Base-by-base conservation (phyloP, 371 early-diverging fungal species). In the Apophysomyces variabilis region DNA sequence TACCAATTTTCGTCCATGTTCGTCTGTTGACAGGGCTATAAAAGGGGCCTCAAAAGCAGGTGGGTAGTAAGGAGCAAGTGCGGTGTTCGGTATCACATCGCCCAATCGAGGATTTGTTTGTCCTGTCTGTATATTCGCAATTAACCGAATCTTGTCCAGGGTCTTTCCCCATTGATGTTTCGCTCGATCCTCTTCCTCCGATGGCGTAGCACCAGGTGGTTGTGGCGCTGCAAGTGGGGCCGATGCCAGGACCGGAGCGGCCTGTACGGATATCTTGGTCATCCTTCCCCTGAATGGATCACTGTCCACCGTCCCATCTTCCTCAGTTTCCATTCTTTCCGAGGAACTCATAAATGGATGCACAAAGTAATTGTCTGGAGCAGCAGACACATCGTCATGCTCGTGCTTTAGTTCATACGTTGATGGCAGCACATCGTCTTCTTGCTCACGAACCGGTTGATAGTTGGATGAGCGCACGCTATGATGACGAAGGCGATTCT, bases 1-100 rank as follows among this genome's bases (percentile, higher is more conserved):
- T 80, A 76, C 81, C 69, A 78, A 61, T 66, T 67, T 66, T 58
- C 75, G 66, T 32, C 78, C 83, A 45, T 79, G 68, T 61, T 82
- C 83, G 46, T 82, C 83, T 58, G 61, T 66, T 11, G 83, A 68
- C 36, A 82, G 69, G 1, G 76, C 74, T 45, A 76, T 71, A 69
- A 75, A 82, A 12, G 71, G 36, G 39, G 79, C 76, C 45, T 78
- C 79, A 71, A 82, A 82, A 6, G 73, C 71, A 58, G 79, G 82
- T 16, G 77, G 79, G 61, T 73, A 82, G 65, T 74, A 82, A 2
- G 82, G 77, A 1, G 73, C 79, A 43, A 82, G 59, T 9, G 71
- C 73, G 45, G 64, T 54, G 39, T 39, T 57, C 9, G 36, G 13
- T 13, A 12, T 41, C 61, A 58, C 54, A 39, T 54, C 16, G 41